Base-by-base conservation (phyloP, 306 rosid species). In the Casuarina equisetifolia region DNA sequence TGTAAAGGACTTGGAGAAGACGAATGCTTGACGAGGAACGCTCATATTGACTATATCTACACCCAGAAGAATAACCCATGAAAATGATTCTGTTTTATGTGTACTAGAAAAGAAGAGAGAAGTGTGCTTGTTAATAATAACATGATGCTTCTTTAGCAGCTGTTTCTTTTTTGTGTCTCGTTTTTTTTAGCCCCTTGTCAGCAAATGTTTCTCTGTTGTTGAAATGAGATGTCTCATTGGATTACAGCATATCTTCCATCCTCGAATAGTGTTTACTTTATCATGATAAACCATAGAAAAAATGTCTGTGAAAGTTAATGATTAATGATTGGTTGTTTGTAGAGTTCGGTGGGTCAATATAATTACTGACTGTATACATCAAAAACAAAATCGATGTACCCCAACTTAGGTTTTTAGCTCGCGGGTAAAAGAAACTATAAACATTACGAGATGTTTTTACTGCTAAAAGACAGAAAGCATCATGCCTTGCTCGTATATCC, bases 31-130 rank as follows among this genome's bases (percentile, higher is more conserved):
- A 81, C 69, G 72, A 87, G 88, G 63, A 81, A 86, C 0, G 91
- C 93, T 49, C 89, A 89, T 57, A 39, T 74, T 0, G 93, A 89
- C 64, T 89, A 89, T 73, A 85, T 89, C n/a, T 89, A 89, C 70
- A 87, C 89, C 2, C 85, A 85, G 73, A 59, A 78, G 25, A 61
- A 70, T 12, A 58, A 70, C 10, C 81, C 81, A 35, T 78, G 74
- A 38, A 43, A 43, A 17, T 59, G 53, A 25, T 25, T 44, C 70
- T 59, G 75, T 72, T 68, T 38, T 9, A 9, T 49, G 12, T 9
- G 2, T 4, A 12, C 2, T 49, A 55, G 19, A 5, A n/a, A 8
- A 12, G 4, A 12, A n/a, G 7, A n/a, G 6, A n/a, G 36, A 0
- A 19, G 3, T 55, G 25, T 55, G n/a, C 35, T 55, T 20, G 25